Base-by-base conservation (phyloP, 768 basidiomycete genomes). In the Gloeopeniophorella convolvens region DNA sequence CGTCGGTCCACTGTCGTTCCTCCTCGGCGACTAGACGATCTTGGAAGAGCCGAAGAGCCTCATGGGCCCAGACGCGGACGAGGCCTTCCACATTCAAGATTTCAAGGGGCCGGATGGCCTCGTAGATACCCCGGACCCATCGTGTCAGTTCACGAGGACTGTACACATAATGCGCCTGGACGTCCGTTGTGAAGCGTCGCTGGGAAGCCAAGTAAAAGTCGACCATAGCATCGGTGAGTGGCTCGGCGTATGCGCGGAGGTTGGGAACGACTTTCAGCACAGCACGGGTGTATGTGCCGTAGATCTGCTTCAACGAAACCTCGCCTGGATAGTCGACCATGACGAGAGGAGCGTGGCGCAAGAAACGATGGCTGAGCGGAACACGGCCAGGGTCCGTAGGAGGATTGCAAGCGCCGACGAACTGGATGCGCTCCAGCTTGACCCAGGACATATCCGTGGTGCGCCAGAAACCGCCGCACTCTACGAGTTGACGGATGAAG, bases 251-350 rank as follows among this genome's bases (percentile, higher is more conserved):
- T 16, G 90, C 85, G 30, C 94, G 83, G 28, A 99, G 79, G 57
- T 87, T 90, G 31, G 96, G 95, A 10, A 96, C 74, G 55, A 97
- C 93, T 68, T 98, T 99, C 60, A 99, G 85, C 20, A 93, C 76
- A 13, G 91, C 96, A 50, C 95, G 85, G 63, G 89, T 92, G 73
- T 98, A 99, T 20, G 96, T 98, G 13, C 94, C 91, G 66, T 98
- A 99, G 58, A 99, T 99, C 65, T 98, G 96, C 58, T 92, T 96
- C 63, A 99, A 74, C 5, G 96, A 98, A 11, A 94, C 72, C 64
- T 95, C 92, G 45, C 96, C 96, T 18, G 96, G 96, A 66, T 99
- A 99, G 63, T 99, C 96, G 47, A 99, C 96, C 95, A 98, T 97
- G 63, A 99, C 79, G 20, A 99, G 74, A 0, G 96, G 96, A 0